Base-by-base conservation (phyloP, 192 early-diverging fungal species). In the Backusella westeae region DNA sequence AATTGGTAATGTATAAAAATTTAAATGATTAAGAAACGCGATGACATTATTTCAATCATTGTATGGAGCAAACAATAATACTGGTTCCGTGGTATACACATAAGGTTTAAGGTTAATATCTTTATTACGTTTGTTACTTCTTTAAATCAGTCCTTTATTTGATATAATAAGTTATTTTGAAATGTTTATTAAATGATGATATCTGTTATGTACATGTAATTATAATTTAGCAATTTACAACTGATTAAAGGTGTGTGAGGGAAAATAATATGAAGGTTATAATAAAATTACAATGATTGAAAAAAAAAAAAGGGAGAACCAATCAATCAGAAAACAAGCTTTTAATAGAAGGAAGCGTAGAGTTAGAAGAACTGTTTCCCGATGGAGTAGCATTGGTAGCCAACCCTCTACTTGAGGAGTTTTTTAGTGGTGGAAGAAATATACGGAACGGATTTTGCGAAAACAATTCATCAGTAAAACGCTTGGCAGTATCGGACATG, bases 371-470 rank as follows among this genome's bases (percentile, higher is more conserved):
- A 63, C 23, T 10, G 56, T 26, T 14, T 26, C 10, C 26, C 56
- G 10, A 63, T 29, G 23, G 17, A n/a, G 15, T 49, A 49, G 46
- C 1, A 49, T 49, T 63, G 23, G 4, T 63, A 29, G 26, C 26
- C 12, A 26, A 21, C 12, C 56, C 26, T 29, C 12, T 29, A 23
- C 12, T 63, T 14, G 23, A 29, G 6, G n/a, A 21, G 10, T 1
- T 63, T 14, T 26, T 63, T 14, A 63, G 23, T 10, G 56, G 56
- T 26, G 56, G 56, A 63, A 63, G 56, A 12, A 63, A 63, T 26
- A 63, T 63, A 63, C 56, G 56, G 10, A 63, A 63, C 23, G 56
- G 56, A 63, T 63, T 63, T 14, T 29, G 56, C 56, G 56, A 63
- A 63, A 63, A 63, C 21, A 63, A 63, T 26, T 63, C 56, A 29